These are phyloP conservation scores for Alternaria gaisen DNA, from an alignment of 2,329 filamentous ascomycete species.

Conservation along the genomic window DNA sequence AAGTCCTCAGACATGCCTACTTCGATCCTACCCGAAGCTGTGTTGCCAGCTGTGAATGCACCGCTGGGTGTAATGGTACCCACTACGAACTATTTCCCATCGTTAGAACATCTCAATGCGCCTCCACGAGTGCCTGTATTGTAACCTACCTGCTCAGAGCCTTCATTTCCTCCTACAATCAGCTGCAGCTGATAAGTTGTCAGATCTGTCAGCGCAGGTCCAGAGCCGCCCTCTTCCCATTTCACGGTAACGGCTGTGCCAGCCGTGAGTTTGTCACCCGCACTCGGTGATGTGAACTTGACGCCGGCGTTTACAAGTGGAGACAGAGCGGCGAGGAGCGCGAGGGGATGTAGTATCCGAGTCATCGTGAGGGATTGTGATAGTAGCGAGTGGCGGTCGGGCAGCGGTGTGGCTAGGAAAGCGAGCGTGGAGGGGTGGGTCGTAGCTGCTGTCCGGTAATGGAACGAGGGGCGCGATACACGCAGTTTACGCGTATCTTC, in stretches of 20 bases:
- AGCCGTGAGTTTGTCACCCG: slow-evolving; percentile 60
- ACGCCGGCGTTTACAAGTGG: slow-evolving; percentile 61
- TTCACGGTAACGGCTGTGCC: slow-evolving; percentile 62
- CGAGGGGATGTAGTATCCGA: slow-evolving; percentile 37
- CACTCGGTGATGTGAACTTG: slow-evolving; percentile 62
- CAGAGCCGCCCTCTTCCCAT: slow-evolving; percentile 65
- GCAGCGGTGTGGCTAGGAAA: slow-evolving; percentile 1
- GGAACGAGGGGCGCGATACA: slow-evolving; percentile 2
- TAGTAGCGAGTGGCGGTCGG: slow-evolving; percentile 29
- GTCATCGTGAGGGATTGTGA: slow-evolving; percentile 34
- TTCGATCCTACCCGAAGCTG: slow-evolving; percentile 47
- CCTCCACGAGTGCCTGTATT: background rate
- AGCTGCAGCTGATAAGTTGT: slow-evolving; percentile 66
- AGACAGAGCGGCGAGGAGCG: slow-evolving; percentile 48
- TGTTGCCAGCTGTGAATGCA: slow-evolving; percentile 54
- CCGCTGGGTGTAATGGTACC: slow-evolving; percentile 56
- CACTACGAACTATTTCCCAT: slow-evolving; percentile 13
- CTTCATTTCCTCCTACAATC: slow-evolving; percentile 67
- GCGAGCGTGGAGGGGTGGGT: background rate
- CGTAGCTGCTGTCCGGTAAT: background rate
- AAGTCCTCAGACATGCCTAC: slow-evolving; percentile 33
- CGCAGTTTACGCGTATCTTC: background rate
- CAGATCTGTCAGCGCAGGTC: slow-evolving; percentile 61
- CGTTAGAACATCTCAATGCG: slow-evolving; percentile 8
- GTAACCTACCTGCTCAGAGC: slow-evolving; percentile 57